Percentiles rank a stretch among this genome's conserved stretches.
These are phyloP conservation scores for Geotrichum aggregatum DNA, from an alignment of 1,139 yeast genomes.

Conservation along the genomic window DNA sequence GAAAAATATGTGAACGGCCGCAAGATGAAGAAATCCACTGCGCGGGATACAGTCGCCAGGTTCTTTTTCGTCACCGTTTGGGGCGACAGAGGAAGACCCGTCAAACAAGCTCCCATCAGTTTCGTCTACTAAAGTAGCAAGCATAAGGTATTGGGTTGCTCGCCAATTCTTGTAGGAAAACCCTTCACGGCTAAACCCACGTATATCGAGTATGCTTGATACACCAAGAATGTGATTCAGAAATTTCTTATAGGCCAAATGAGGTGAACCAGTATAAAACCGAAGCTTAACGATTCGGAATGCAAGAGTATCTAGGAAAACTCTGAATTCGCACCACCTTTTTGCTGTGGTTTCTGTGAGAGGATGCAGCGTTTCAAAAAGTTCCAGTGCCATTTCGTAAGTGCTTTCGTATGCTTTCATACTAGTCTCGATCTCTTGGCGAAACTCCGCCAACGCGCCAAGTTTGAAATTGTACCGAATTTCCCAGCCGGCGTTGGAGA, in stretches of 20 bases:
- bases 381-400: constrained; percentile 46
- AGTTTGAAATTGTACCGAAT: constrained; percentile 49
- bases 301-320: constrained; percentile 55
- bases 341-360: constrained; percentile 21
- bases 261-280: constrained; percentile 57
- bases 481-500: constrained; percentile 43
- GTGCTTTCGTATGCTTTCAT: constrained; percentile 48
- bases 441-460: constrained; percentile 47
- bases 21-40: constrained; percentile 46
- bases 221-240: constrained; percentile 55
- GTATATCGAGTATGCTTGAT: constrained; percentile 32
- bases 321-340: constrained; percentile 46
- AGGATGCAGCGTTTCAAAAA: constrained; percentile 36
- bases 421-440: constrained; percentile 46
- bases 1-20: constrained; percentile 37
- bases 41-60: constrained; percentile 44
- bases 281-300: constrained; percentile 61
- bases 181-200: constrained; percentile 30
- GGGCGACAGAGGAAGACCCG: constrained; percentile 37
- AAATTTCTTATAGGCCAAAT: constrained; percentile 60
- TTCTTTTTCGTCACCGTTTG: constrained; percentile 30
- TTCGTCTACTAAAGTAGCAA: constrained; percentile 52
- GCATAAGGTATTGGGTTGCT: constrained; percentile 47
- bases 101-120: constrained; percentile 47
- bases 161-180: constrained; percentile 41